Percentiles rank a stretch among this genome's conserved stretches.
These are phyloP conservation scores for Plectosphaerella plurivora DNA, from an alignment of 2,329 filamentous ascomycete species.

Conservation along the genomic window DNA sequence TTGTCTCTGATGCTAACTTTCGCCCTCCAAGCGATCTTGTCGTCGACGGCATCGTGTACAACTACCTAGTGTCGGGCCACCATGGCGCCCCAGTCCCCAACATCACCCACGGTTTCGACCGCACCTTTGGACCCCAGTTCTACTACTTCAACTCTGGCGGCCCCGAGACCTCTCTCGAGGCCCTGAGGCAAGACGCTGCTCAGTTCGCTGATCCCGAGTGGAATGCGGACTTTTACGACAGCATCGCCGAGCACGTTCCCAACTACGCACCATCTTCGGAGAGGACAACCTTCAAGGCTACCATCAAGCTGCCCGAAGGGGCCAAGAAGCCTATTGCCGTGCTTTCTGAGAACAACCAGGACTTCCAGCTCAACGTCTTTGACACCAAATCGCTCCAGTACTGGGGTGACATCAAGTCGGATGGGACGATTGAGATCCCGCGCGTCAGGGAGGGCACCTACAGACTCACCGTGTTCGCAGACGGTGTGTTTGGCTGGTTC, in stretches of 20 bases:
- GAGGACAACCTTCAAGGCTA: conserved; percentile 44
- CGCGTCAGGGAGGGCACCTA: conserved; percentile 54
- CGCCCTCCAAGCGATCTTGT: conserved; percentile 39
- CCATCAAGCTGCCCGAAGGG: conserved; percentile 43
- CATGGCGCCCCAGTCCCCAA: conserved; percentile 60
- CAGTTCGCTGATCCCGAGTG: conserved; percentile 45
- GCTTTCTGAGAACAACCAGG: conserved; percentile 30
- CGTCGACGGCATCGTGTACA: conserved; percentile 63
- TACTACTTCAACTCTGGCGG: conserved; percentile 52
- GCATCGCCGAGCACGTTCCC: conserved; percentile 52
- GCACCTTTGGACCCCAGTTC: conserved; percentile 61
- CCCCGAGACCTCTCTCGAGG: not conserved
- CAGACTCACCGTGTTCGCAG: conserved; percentile 57
- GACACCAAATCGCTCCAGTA: conserved; percentile 56
- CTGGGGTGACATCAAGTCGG: conserved; percentile 48
- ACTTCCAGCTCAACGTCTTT: conserved; percentile 38
- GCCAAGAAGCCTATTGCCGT: conserved; percentile 51
- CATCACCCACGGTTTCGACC: conserved; percentile 60
- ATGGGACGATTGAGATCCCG: conserved; percentile 47
- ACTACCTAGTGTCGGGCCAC: conserved; percentile 59
- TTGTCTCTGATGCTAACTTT: too few species aligned
- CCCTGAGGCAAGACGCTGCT: conserved; percentile 38
- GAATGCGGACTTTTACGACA: conserved; percentile 58
- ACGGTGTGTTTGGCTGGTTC: conserved; percentile 57
- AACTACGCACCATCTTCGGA: conserved; percentile 51